These are phyloP conservation scores for Coemansia sp. DNA, from an alignment of 192 early-diverging fungal species.

Conservation along the genomic window DNA sequence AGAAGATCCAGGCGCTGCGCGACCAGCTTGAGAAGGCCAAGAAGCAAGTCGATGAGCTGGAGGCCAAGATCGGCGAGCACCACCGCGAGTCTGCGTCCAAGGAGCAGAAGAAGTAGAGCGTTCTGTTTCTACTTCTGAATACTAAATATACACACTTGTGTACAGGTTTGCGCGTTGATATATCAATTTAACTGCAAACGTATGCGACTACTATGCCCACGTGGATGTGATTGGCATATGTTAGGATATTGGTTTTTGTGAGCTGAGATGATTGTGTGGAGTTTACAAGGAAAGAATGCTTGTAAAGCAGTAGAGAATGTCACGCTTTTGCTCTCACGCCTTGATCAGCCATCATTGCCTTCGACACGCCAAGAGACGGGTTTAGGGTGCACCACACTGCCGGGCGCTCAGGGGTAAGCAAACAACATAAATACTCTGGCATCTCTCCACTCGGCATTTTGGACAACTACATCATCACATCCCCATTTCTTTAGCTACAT, in stretches of 20 bases:
- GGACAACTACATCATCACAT: background rate
- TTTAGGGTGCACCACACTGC: background rate
- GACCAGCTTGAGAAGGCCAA: slow-evolving; percentile 35
- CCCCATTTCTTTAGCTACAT: background rate
- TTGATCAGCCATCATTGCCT: background rate
- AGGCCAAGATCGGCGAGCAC: slow-evolving; percentile 30
- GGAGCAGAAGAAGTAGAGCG: slow-evolving; percentile 12
- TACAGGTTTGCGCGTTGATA: background rate
- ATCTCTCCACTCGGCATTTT: background rate
- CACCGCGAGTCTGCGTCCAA: slow-evolving; percentile 4
- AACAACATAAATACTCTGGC: background rate
- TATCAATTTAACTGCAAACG: background rate
- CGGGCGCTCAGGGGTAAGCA: background rate
- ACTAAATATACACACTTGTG: background rate
- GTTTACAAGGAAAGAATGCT: background rate
- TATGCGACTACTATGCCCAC: background rate
- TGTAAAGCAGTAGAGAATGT: background rate
- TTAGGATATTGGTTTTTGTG: background rate
- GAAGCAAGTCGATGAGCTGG: slow-evolving; percentile 31
- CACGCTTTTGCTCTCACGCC: background rate
- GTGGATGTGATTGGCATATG: background rate
- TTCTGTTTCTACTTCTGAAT: background rate
- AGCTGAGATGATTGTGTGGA: background rate
- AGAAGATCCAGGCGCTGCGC: slow-evolving; percentile 32
- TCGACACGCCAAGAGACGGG: background rate